Conservation (phyloP, 306 rosid genomes). For the Clitoria ternatea region DNA sequence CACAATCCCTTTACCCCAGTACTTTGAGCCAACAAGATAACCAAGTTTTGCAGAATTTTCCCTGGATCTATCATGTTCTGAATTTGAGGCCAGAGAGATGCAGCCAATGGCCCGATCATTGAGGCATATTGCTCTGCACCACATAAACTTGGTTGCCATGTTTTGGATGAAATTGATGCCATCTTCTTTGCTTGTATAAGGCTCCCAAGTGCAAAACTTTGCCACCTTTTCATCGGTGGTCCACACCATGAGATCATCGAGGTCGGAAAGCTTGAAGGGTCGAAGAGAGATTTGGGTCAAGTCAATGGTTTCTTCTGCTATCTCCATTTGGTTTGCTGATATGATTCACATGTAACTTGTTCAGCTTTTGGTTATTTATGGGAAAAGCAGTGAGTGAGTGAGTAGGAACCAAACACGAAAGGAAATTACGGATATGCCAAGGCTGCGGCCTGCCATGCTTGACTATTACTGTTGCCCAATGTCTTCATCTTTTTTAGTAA, state of each 20-base stretch:
- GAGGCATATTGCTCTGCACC: constrained; percentile 63
- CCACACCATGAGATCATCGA: constrained; percentile 72
- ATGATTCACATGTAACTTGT: background rate
- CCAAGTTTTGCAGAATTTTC: constrained; percentile 47
- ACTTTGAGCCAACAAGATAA: constrained; percentile 47
- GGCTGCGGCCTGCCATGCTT: too few species aligned
- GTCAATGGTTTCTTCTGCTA: constrained; percentile 19
- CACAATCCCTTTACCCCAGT: constrained; percentile 75
- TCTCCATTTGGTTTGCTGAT: constrained; percentile 24
- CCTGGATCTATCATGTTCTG: constrained; percentile 35
- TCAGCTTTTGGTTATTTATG: background rate
- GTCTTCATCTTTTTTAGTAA: too few species aligned
- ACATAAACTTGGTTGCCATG: constrained; percentile 25
- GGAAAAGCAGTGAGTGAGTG: background rate
- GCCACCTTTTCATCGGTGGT: constrained; percentile 48
- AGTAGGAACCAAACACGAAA: too few species aligned
- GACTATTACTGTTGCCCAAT: too few species aligned
- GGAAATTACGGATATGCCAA: too few species aligned
- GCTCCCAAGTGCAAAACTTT: constrained; percentile 58
- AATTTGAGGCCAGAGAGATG: constrained; percentile 25
- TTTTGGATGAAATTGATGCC: constrained; percentile 41
- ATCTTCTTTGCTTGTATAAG: constrained; percentile 42
- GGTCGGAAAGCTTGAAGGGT: constrained; percentile 45
- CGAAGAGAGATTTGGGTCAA: constrained; percentile 39
- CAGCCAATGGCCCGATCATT: constrained; percentile 51